phyloP scores from a whole-genome alignment of 305 asterid genomes.

The Fraxinus nigra region DNA sequence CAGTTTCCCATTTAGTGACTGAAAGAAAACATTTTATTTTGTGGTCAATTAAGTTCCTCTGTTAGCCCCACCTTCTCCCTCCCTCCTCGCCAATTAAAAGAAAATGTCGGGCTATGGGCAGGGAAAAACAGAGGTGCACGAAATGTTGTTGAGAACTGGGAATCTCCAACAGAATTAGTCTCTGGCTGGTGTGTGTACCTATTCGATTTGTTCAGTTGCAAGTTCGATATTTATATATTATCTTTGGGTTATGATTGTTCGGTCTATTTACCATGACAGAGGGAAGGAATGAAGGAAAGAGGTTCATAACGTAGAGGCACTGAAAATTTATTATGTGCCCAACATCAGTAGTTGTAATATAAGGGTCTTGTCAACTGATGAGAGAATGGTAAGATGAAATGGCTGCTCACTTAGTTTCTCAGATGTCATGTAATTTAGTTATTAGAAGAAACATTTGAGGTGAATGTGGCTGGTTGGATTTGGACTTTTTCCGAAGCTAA shows the following conservation, averaged over 20 bases:
- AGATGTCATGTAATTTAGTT: neutral
- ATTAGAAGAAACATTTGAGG: neutral
- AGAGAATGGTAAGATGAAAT: neutral
- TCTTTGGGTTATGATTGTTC: neutral
- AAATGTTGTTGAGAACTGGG: neutral
- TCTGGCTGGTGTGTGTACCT: neutral
- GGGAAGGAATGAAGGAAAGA: neutral
- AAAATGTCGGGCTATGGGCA: neutral
- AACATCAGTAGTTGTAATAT: neutral
- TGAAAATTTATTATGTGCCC: neutral
- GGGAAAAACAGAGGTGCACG: neutral
- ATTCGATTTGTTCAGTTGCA: neutral
- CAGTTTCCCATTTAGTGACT: constrained; percentile 11
- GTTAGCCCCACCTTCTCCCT: neutral
- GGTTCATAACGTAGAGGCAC: neutral
- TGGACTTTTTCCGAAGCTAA: neutral
- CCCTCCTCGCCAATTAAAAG: neutral
- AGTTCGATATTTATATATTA: neutral
- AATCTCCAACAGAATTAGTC: neutral
- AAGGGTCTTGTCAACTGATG: neutral
- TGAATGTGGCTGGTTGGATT: neutral
- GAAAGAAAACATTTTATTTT: constrained; percentile 11
- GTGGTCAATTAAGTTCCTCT: neutral
- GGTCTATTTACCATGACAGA: neutral
- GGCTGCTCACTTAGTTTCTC: neutral